Conservation (phyloP, 1,139 yeast genomes). For the Debaryomyces sp. region DNA sequence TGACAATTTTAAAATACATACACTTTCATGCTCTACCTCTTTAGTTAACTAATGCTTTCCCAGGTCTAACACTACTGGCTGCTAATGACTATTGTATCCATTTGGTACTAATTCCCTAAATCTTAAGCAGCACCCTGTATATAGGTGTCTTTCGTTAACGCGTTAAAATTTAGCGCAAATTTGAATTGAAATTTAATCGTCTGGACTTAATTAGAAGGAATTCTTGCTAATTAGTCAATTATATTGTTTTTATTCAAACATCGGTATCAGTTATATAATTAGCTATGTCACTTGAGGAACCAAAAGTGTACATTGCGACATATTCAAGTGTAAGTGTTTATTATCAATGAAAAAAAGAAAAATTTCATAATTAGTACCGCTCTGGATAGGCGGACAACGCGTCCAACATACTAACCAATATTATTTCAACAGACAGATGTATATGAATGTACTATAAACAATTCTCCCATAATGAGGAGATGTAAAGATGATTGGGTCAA, state of each 20-base stretch:
- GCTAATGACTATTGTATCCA: not conserved
- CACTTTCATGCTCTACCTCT: not conserved
- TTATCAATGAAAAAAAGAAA: not conserved
- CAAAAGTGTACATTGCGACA: slow-evolving; percentile 30
- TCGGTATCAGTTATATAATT: slow-evolving; percentile 5
- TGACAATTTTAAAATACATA: not conserved
- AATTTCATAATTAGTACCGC: slow-evolving; percentile 2
- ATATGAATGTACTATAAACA: slow-evolving; percentile 77
- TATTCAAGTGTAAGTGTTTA: slow-evolving; percentile 27
- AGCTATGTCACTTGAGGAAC: slow-evolving; percentile 19
- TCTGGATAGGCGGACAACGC: slow-evolving; percentile 3
- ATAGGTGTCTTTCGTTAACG: not conserved
- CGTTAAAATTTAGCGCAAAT: slow-evolving; percentile 3
- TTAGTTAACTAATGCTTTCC: not conserved
- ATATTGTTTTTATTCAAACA: not conserved
- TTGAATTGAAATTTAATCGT: slow-evolving; percentile 7
- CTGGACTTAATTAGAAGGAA: not conserved
- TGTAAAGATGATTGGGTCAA: slow-evolving; percentile 93
- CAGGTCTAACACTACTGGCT: not conserved
- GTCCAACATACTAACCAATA: slow-evolving; percentile 16
- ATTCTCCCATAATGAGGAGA: slow-evolving; percentile 92
- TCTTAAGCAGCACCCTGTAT: slow-evolving; percentile 1
- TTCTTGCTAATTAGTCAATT: slow-evolving; percentile 5
- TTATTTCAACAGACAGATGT: slow-evolving; percentile 55
- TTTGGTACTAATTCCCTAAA: not conserved